A percentile compares a stretch with the other conserved stretches of the same genome.
Evolutionary conservation across 306 rosid species (phyloP).

Genomic region (Cicer bijugum): DNA sequence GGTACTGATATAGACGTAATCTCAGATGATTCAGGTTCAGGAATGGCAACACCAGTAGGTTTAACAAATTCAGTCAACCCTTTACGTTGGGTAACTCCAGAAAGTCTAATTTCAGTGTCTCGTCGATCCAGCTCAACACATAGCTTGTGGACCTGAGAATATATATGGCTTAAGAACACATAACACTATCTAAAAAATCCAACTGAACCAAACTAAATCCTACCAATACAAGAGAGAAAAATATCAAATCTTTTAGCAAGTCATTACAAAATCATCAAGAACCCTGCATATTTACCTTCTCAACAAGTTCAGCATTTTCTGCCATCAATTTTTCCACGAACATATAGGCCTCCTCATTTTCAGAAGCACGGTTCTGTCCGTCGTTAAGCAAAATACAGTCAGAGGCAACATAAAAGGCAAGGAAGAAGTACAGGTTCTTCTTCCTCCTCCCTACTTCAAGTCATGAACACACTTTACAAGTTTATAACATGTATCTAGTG

Average conservation of each 20-base stretch:
- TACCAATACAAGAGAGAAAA: constrained; percentile 7
- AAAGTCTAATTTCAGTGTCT: constrained; percentile 41
- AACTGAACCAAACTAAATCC: constrained; percentile 31
- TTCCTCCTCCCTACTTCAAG: constrained; percentile 34
- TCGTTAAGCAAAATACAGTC: constrained; percentile 39
- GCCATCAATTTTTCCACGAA: constrained; percentile 70
- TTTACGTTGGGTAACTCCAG: constrained; percentile 46
- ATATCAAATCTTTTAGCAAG: not conserved
- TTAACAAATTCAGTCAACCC: constrained; percentile 41
- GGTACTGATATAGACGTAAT: constrained; percentile 33
- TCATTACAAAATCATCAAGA: constrained; percentile 13
- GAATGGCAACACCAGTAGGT: constrained; percentile 32
- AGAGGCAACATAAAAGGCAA: constrained; percentile 37
- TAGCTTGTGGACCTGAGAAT: constrained; percentile 65
- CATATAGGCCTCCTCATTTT: constrained; percentile 59
- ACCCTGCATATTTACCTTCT: constrained; percentile 62
- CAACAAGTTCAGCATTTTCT: constrained; percentile 91
- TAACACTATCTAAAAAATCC: constrained; percentile 37
- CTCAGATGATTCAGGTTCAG: constrained; percentile 46
- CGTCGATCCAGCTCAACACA: constrained; percentile 55
- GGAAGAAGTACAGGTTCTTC: constrained; percentile 26
- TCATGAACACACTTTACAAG: constrained; percentile 21
- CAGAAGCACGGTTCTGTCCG: constrained; percentile 53
- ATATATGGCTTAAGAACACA: constrained; percentile 19
- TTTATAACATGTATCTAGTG: constrained; percentile 26